Evolutionary conservation across 345 rosid species (phyloP).

Genomic region (Syzygium aromaticum): DNA sequence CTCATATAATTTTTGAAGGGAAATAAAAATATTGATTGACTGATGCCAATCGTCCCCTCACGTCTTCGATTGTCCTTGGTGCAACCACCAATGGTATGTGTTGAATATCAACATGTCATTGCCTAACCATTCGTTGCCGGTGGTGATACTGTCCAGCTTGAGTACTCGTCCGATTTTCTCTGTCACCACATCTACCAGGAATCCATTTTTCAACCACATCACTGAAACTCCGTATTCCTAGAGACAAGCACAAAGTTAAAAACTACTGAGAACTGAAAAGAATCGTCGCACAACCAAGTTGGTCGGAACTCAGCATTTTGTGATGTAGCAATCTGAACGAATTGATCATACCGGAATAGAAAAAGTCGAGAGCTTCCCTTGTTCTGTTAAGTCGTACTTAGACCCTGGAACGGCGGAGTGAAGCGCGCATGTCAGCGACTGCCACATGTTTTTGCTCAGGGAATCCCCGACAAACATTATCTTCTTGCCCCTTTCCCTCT

Average conservation of each 20-base stretch:
- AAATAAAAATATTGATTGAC: not conserved
- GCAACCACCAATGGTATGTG: slow-evolving; percentile 65
- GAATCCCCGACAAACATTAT: slow-evolving; percentile 44
- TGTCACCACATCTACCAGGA: slow-evolving; percentile 35
- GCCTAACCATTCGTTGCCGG: slow-evolving; percentile 35
- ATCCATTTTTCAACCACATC: slow-evolving; percentile 33
- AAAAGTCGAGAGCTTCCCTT: slow-evolving; percentile 3
- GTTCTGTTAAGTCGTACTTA: not conserved
- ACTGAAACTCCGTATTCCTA: slow-evolving; percentile 42
- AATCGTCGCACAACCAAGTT: not conserved
- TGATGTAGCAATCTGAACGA: not conserved
- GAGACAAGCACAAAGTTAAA: not conserved
- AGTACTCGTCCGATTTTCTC: slow-evolving; percentile 37
- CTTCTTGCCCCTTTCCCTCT: slow-evolving; percentile 22
- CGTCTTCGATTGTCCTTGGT: slow-evolving; percentile 30
- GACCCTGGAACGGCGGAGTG: slow-evolving; percentile 16
- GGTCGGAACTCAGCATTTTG: not conserved
- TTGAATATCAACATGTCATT: slow-evolving; percentile 53
- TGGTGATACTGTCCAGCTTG: slow-evolving; percentile 48
- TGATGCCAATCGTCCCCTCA: not conserved
- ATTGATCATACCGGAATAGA: slow-evolving; percentile 10
- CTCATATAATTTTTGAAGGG: not conserved
- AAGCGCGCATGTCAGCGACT: slow-evolving; percentile 23
- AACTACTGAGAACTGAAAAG: not conserved
- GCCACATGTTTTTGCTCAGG: slow-evolving; percentile 34